Evolutionary conservation across 345 rosid genomes (phyloP).

Genomic region (Zanthoxylum bungeanum): DNA sequence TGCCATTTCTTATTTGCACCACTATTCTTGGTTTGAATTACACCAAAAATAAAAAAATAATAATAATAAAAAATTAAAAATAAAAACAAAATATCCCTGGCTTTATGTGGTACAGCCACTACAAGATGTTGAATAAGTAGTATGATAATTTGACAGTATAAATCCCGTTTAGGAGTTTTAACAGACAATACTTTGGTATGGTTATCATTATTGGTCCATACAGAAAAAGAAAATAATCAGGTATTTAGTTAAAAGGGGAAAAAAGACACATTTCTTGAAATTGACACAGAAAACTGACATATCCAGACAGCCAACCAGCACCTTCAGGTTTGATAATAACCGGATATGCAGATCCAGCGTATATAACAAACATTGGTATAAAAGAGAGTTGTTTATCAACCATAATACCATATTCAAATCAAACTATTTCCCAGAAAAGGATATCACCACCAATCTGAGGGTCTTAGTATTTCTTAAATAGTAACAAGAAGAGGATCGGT

Average conservation of each 20-base stretch:
- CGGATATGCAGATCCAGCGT: background rate
- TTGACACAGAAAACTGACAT: background rate
- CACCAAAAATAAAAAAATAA: too few species aligned
- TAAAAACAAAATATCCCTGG: background rate
- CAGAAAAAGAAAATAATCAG: background rate
- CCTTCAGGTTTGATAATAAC: background rate
- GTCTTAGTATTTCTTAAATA: slow-evolving; percentile 1
- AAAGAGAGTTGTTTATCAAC: background rate
- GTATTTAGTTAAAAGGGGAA: background rate
- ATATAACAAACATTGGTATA: background rate
- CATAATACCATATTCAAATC: background rate
- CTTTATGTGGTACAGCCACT: background rate
- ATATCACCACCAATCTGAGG: background rate
- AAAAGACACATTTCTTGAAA: background rate
- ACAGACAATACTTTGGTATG: background rate
- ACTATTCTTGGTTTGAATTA: background rate
- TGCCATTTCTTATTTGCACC: background rate
- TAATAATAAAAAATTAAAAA: too few species aligned
- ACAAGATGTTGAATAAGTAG: background rate
- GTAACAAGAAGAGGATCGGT: background rate
- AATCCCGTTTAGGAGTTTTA: background rate
- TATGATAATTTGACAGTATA: background rate
- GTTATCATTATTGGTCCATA: background rate
- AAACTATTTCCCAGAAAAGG: background rate
- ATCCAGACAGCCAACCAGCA: background rate